phyloP scores from a whole-genome alignment of 177 flowering plant species.

The Vitis hybrid region DNA sequence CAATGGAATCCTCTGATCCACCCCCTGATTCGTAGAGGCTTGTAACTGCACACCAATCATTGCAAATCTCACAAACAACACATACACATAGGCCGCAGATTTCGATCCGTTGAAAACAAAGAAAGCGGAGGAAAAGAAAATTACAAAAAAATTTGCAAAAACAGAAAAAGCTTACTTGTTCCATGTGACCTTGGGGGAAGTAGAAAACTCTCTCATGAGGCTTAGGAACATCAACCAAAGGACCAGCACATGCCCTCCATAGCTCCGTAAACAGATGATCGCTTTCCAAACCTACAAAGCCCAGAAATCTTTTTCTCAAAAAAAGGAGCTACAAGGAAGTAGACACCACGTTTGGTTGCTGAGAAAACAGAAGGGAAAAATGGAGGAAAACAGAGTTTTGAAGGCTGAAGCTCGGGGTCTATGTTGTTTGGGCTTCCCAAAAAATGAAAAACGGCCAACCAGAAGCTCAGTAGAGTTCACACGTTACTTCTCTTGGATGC shows the following conservation, averaged over 20 bases:
- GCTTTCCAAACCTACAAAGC: constrained; percentile 19
- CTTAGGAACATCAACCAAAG: constrained; percentile 59
- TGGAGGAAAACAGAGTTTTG: too few relatives aligned
- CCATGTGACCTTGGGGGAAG: constrained; percentile 79
- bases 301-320: background rate
- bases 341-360: constrained; percentile 11
- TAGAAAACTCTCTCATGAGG: constrained; percentile 52
- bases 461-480: background rate
- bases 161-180: constrained; percentile 39
- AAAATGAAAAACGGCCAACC: background rate
- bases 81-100: background rate
- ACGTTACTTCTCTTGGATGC: background rate
- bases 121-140: background rate
- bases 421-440: background rate
- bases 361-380: constrained; percentile 3
- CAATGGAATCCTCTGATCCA: constrained; percentile 40
- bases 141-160: background rate
- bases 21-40: constrained; percentile 65
- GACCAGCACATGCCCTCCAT: constrained; percentile 74
- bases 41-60: constrained; percentile 38
- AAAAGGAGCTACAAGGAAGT: background rate
- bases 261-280: constrained; percentile 54
- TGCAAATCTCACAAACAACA: background rate
- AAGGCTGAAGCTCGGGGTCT: too few relatives aligned
- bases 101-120: background rate